phyloP scores from a whole-genome alignment of 2,329 filamentous ascomycete species.

The Zymoseptoria tritici region DNA sequence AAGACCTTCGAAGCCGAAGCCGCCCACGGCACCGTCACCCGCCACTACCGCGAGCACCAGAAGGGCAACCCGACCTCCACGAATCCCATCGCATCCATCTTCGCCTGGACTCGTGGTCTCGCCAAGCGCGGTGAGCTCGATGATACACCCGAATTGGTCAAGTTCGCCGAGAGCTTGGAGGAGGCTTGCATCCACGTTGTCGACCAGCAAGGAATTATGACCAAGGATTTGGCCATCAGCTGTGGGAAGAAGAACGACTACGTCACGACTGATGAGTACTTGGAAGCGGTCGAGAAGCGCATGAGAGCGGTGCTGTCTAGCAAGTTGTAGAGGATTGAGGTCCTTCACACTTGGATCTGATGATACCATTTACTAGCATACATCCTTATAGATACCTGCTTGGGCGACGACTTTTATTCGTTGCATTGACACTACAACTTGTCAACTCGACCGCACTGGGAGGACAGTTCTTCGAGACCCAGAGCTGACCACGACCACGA shows the following conservation, averaged over 20 bases:
- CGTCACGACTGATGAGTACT: conserved; percentile 86
- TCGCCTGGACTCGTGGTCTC: conserved; percentile 95
- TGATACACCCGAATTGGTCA: conserved; percentile 80
- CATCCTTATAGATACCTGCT: not conserved
- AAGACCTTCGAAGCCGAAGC: conserved; percentile 97
- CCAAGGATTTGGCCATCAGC: conserved; percentile 94
- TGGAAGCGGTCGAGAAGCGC: conserved; percentile 84
- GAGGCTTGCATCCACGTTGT: conserved; percentile 91
- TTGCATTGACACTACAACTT: not conserved
- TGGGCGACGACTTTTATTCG: not conserved
- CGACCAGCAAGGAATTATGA: conserved; percentile 92
- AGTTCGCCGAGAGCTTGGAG: conserved; percentile 88
- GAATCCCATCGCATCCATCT: conserved; percentile 98
- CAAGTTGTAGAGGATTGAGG: conserved; percentile 51
- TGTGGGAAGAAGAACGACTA: conserved; percentile 85
- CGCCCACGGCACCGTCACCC: conserved; percentile 94
- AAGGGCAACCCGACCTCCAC: conserved; percentile 96
- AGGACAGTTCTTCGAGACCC: no score
- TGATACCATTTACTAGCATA: not conserved
- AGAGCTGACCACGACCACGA: no score
- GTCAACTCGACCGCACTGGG: no score
- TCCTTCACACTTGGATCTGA: not conserved
- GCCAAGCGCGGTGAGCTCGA: conserved; percentile 90
- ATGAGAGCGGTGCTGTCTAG: conserved; percentile 73
- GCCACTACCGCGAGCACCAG: conserved; percentile 98